Conservation (phyloP, 2,329 filamentous ascomycete species). For the Fusarium heterosporum region DNA sequence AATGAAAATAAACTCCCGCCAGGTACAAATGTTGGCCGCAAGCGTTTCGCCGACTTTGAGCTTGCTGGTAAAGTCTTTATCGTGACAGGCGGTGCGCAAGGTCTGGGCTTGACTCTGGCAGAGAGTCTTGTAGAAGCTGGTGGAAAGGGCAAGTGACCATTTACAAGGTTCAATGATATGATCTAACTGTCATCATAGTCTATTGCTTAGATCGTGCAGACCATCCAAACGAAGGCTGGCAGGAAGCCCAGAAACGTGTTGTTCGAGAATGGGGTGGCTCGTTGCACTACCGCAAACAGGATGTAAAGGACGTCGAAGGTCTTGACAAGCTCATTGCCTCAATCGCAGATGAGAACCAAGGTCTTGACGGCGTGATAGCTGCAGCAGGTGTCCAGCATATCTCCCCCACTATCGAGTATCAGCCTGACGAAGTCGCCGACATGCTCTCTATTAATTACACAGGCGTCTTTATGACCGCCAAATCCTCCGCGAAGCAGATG, state of each 20-base stretch:
- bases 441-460: conserved; percentile 89
- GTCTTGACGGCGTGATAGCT: conserved; percentile 82
- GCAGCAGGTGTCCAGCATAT: conserved; percentile 83
- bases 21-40: conserved; percentile 47
- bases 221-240: conserved; percentile 67
- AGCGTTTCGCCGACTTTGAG: conserved; percentile 76
- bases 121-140: conserved; percentile 85
- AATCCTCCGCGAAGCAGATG: conserved; percentile 84
- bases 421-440: conserved; percentile 77
- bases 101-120: conserved; percentile 80
- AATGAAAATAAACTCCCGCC: conserved; percentile 19
- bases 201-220: conserved; percentile 28
- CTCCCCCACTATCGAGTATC: conserved; percentile 83
- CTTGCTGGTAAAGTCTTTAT: conserved; percentile 79
- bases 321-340: conserved; percentile 74
- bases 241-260: conserved; percentile 71
- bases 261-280: conserved; percentile 67
- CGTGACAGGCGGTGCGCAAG: conserved; percentile 81
- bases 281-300: conserved; percentile 78
- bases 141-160: conserved; percentile 65
- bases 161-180: accelerated
- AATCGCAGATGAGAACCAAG: conserved; percentile 77
- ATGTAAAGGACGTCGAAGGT: conserved; percentile 79
- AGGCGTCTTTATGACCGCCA: conserved; percentile 85
- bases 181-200: not conserved